Evolutionary conservation across 1,284 basidiomycete genomes (phyloP).

Genomic region (Microbotryum scabiosae): DNA sequence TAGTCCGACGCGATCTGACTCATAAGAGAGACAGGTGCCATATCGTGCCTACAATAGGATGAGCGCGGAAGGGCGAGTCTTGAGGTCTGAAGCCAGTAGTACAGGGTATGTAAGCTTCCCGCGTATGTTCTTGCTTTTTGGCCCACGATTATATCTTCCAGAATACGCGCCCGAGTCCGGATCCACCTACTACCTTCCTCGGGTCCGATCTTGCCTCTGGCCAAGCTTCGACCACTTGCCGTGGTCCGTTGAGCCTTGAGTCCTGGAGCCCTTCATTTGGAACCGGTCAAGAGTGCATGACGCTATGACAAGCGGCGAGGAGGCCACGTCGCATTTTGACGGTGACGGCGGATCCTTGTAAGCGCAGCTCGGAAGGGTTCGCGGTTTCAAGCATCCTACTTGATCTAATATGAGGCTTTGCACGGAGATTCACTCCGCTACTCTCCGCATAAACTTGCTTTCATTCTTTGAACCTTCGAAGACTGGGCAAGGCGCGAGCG

Average conservation of each 20-base stretch:
- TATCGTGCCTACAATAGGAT: not conserved
- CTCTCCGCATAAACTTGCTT: no score
- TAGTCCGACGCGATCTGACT: no score
- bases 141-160: not conserved
- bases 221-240: not conserved
- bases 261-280: not conserved
- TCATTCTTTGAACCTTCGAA: no score
- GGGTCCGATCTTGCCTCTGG: not conserved
- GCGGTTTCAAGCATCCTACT: constrained; percentile 1
- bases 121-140: not conserved
- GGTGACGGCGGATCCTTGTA: not conserved
- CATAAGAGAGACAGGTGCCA: not conserved
- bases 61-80: not conserved
- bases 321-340: not conserved
- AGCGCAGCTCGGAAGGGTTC: no score
- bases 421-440: no score
- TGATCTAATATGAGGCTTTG: constrained; percentile 15
- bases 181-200: not conserved
- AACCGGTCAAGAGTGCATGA: not conserved
- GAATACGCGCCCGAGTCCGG: not conserved
- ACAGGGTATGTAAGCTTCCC: not conserved
- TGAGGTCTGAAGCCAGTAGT: not conserved
- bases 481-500: no score
- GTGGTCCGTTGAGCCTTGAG: not conserved
- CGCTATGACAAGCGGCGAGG: not conserved